These are phyloP conservation scores for Penicillium dipodomyicola DNA, from an alignment of 495 filamentous ascomycete genomes.

Conservation along the genomic window DNA sequence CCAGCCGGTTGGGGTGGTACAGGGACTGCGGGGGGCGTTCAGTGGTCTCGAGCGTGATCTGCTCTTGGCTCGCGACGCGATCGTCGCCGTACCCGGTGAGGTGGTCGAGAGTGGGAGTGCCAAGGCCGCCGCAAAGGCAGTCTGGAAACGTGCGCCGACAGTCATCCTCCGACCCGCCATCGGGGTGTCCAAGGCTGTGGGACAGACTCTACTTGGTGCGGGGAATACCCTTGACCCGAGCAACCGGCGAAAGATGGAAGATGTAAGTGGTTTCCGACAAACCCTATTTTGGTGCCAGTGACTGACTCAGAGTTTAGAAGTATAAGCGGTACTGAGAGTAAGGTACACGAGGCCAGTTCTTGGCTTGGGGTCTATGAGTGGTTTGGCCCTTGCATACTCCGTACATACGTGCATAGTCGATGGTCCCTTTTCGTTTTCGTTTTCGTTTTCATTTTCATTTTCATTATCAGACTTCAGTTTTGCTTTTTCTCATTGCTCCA, in stretches of 20 bases:
- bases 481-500: constrained; percentile 3
- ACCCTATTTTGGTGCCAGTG: constrained; percentile 1
- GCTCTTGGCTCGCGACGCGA: constrained; percentile 77
- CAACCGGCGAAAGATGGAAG: constrained; percentile 79
- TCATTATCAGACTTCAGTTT: background rate
- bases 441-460: too few relatives aligned
- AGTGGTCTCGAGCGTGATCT: constrained; percentile 82
- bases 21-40: constrained; percentile 81
- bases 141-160: constrained; percentile 80
- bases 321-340: constrained; percentile 43
- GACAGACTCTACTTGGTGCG: constrained; percentile 86
- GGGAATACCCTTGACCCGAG: constrained; percentile 86
- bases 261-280: constrained; percentile 57
- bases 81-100: constrained; percentile 92
- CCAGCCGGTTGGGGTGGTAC: constrained; percentile 81
- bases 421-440: constrained; percentile 4
- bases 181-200: constrained; percentile 84
- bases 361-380: background rate
- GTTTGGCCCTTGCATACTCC: background rate
- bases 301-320: constrained; percentile 30
- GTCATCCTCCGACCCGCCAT: constrained; percentile 88
- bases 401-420: constrained; percentile 4
- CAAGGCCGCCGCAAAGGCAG: constrained; percentile 74
- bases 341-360: background rate
- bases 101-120: constrained; percentile 83